Percentiles rank a stretch among this genome's conserved stretches.
phyloP scores from a whole-genome alignment of 371 early-diverging fungal species.

The Rhizopus sp. region DNA sequence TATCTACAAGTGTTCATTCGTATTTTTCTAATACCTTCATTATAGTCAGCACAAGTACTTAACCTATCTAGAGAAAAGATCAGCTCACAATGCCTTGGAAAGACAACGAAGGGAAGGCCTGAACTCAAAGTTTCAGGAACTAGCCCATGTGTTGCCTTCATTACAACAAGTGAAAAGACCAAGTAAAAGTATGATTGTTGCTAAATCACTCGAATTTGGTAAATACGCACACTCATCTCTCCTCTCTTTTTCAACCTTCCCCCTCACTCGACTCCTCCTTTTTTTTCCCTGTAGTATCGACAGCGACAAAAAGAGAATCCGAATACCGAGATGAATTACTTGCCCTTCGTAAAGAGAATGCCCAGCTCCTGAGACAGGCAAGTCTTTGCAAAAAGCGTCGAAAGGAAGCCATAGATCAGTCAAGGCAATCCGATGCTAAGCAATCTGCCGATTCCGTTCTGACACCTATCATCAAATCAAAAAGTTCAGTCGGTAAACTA shows the following conservation, averaged over 20 bases:
- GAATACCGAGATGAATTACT: neutral
- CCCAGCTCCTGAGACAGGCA: neutral
- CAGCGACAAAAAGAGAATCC: neutral
- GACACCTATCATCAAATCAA: neutral
- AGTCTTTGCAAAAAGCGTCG: neutral
- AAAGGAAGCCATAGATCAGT: neutral
- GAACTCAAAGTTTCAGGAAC: conserved; percentile 75
- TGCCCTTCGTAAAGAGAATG: conserved; percentile 1
- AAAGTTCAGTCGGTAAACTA: neutral
- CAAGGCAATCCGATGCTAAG: no score
- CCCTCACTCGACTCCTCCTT: no score
- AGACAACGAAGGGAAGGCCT: conserved; percentile 79
- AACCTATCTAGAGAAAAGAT: conserved; percentile 53
- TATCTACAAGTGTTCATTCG: neutral
- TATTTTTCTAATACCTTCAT: neutral
- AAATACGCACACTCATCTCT: conserved; percentile 8
- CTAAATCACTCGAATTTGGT: conserved; percentile 71
- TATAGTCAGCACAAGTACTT: conserved; percentile 2
- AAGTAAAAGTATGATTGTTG: conserved; percentile 77
- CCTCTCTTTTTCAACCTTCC: neutral
- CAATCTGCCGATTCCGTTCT: neutral
- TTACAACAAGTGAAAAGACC: conserved; percentile 74
- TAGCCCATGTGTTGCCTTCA: conserved; percentile 77
- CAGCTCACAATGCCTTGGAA: conserved; percentile 81
- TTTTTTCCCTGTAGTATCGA: neutral